Percentiles rank a stretch among this genome's conserved stretches.
These are phyloP conservation scores for Rhizopogon parksii DNA, from an alignment of 1,284 basidiomycete species.

Conservation along the genomic window DNA sequence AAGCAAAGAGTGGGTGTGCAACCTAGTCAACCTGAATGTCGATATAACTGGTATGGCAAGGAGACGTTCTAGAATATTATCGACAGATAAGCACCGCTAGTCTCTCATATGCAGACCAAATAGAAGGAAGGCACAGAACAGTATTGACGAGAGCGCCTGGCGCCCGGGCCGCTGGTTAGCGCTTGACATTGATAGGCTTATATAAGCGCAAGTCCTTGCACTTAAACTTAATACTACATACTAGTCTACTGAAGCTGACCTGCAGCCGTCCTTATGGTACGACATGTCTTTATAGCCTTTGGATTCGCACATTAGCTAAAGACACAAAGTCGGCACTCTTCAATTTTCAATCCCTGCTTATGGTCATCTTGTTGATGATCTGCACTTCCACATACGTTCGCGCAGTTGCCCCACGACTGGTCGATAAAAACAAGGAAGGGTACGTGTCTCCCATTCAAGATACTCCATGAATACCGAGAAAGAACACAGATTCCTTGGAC, in stretches of 20 bases:
- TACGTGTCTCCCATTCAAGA: constrained; percentile 40
- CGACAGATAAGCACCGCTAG: no score
- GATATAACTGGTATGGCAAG: not conserved
- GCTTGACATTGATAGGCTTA: no score
- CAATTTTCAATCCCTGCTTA: constrained; percentile 93
- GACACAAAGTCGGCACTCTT: constrained; percentile 85
- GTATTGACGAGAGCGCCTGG: no score
- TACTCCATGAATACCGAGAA: constrained; percentile 46
- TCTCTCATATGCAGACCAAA: no score
- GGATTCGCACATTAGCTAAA: not conserved
- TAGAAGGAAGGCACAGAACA: no score
- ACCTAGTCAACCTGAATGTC: constrained; percentile 1
- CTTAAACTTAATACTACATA: no score
- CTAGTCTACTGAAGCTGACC: no score
- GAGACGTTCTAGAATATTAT: no score
- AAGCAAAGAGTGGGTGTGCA: constrained; percentile 1
- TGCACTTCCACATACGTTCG: constrained; percentile 98
- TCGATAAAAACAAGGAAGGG: constrained; percentile 96
- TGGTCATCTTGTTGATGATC: constrained; percentile 89
- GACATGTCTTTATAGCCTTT: no score
- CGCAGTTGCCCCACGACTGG: constrained; percentile 79
- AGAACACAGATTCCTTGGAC: constrained; percentile 97
- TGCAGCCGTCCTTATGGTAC: not conserved
- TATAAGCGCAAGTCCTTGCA: no score
- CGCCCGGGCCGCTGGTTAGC: no score